These are phyloP conservation scores for Lactarius akahatsu DNA, from an alignment of 768 basidiomycete genomes.

Conservation along the genomic window DNA sequence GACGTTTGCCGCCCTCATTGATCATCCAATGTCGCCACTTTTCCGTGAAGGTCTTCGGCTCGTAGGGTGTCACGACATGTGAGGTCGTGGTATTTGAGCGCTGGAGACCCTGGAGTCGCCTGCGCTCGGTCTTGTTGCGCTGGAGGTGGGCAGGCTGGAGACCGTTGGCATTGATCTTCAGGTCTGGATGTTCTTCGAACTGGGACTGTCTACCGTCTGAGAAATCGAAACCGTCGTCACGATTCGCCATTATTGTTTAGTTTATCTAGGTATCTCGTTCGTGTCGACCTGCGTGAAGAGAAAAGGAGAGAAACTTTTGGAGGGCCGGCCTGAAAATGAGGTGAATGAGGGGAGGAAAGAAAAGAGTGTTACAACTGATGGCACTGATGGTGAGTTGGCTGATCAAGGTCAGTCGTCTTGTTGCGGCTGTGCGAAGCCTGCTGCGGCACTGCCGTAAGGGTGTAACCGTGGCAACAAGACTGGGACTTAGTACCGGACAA, in stretches of 20 bases:
- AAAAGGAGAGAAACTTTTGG: not conserved
- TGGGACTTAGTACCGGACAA: no score
- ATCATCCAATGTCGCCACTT: constrained; percentile 83
- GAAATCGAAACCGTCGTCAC: constrained; percentile 26
- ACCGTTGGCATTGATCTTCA: constrained; percentile 18
- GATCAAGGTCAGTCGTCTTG: not conserved
- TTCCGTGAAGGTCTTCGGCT: constrained; percentile 44
- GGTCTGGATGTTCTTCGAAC: constrained; percentile 26
- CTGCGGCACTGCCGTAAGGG: no score
- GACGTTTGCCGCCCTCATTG: constrained; percentile 78
- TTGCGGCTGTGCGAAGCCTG: not conserved
- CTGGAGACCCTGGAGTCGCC: constrained; percentile 83
- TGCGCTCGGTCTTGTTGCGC: constrained; percentile 84
- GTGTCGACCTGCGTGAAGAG: constrained; percentile 13
- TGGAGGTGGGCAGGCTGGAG: constrained; percentile 54
- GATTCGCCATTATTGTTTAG: constrained; percentile 6
- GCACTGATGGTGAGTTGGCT: not conserved
- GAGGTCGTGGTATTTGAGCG: constrained; percentile 47
- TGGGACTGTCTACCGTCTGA: constrained; percentile 22
- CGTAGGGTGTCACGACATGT: constrained; percentile 35
- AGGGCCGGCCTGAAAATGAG: constrained; percentile 14
- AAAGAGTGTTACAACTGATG: not conserved
- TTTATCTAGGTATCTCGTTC: not conserved
- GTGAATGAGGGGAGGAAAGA: not conserved
- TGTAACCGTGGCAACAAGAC: not conserved